Conservation (phyloP, 345 rosid species). For the Arabis alpina region DNA sequence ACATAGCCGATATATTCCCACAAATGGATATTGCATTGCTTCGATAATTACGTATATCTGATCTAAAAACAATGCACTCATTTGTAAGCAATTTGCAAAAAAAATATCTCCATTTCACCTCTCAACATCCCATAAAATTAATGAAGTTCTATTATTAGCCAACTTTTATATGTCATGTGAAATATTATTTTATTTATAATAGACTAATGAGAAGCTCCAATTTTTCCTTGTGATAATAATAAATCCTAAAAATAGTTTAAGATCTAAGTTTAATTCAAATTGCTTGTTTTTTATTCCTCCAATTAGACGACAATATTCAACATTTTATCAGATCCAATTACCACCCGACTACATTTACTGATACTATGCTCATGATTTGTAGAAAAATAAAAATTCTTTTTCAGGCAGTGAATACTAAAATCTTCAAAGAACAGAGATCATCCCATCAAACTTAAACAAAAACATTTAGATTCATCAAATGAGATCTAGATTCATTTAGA, state of each 20-base stretch:
- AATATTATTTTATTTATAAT: background rate
- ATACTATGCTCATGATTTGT: background rate
- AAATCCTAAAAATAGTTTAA: background rate
- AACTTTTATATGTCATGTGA: background rate
- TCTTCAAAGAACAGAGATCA: background rate
- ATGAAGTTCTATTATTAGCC: background rate
- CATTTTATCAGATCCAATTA: slow-evolving; percentile 12
- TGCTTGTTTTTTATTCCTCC: too few species aligned
- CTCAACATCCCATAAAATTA: slow-evolving; percentile 9
- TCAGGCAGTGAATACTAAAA: background rate
- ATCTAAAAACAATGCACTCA: slow-evolving; percentile 1
- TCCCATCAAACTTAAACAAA: background rate
- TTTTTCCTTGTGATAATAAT: slow-evolving; percentile 6
- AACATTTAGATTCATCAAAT: background rate
- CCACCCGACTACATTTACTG: background rate
- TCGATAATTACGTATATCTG: background rate
- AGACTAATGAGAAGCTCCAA: slow-evolving; percentile 2
- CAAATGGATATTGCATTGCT: background rate
- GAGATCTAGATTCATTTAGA: slow-evolving; percentile 9
- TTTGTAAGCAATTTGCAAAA: slow-evolving; percentile 7
- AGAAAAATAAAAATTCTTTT: too few species aligned
- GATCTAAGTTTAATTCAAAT: background rate
- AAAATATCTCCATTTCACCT: background rate
- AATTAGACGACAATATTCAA: too few species aligned
- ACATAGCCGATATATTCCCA: background rate